Percentiles rank a stretch among this genome's conserved stretches.
phyloP scores from a whole-genome alignment of 352 stramenopile genomes.

The Phytopythium delawarense region DNA sequence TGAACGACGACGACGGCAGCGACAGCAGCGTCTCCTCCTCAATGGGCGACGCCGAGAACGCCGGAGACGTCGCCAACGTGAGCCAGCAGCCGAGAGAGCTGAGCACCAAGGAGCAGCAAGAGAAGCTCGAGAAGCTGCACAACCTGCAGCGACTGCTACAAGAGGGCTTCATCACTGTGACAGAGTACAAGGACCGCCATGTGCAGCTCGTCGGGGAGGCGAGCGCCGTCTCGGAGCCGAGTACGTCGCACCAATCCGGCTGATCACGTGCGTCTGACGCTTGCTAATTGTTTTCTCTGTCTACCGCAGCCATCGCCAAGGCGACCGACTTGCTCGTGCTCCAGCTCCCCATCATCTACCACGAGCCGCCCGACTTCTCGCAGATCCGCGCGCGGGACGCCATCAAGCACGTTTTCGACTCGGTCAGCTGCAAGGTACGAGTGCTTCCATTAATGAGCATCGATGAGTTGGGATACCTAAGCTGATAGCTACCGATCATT shows the following conservation, averaged over 20 bases:
- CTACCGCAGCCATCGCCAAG: constrained; percentile 39
- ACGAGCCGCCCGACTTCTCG: constrained; percentile 59
- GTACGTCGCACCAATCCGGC: constrained; percentile 21
- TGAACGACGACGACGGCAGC: not conserved
- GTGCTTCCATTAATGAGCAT: not conserved
- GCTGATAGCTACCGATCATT: not conserved
- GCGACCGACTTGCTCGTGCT: constrained; percentile 52
- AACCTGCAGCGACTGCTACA: constrained; percentile 74
- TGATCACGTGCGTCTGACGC: not conserved
- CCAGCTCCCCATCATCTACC: constrained; percentile 54
- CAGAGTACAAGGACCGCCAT: constrained; percentile 68
- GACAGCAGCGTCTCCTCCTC: not conserved
- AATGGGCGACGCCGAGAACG: constrained; percentile 3
- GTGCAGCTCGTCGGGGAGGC: constrained; percentile 64
- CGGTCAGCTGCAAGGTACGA: constrained; percentile 48
- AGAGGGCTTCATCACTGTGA: constrained; percentile 80
- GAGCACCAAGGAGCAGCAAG: constrained; percentile 1
- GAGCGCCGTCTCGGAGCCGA: constrained; percentile 36
- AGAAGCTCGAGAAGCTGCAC: constrained; percentile 33
- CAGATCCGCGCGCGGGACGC: constrained; percentile 56
- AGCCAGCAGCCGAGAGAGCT: constrained; percentile 15
- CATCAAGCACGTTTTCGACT: constrained; percentile 82
- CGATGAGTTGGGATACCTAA: not conserved
- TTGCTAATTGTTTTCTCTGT: not conserved
- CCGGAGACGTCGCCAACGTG: constrained; percentile 14